Percentiles rank a stretch among this genome's conserved stretches.
Evolutionary conservation across 768 basidiomycete species (phyloP).

Genomic region (Phallus indusiatus): DNA sequence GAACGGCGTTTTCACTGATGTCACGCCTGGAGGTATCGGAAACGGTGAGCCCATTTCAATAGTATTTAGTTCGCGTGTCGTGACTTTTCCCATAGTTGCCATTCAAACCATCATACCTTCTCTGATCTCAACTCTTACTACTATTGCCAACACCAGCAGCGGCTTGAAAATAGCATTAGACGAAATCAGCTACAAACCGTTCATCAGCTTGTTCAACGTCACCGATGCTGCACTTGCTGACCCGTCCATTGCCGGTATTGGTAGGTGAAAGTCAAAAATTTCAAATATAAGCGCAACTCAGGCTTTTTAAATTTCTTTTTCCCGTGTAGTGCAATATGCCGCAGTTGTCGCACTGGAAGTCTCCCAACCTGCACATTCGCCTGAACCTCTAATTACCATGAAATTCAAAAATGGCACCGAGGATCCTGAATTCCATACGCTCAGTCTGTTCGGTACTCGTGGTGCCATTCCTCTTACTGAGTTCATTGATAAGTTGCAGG

Average conservation of each 20-base stretch:
- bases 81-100: conserved; percentile 45
- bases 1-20: conserved; percentile 59
- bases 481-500: conserved; percentile 78
- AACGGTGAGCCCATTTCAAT: conserved; percentile 50
- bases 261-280: conserved; percentile 43
- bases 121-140: conserved; percentile 61
- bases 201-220: conserved; percentile 81
- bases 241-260: conserved; percentile 29
- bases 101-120: conserved; percentile 71
- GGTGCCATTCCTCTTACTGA: conserved; percentile 71
- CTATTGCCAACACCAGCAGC: conserved; percentile 70
- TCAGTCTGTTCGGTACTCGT: conserved; percentile 67
- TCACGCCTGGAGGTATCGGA: conserved; percentile 54
- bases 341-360: conserved; percentile 74
- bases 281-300: conserved; percentile 56
- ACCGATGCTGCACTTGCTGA: conserved; percentile 21
- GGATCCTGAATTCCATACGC: conserved; percentile 43
- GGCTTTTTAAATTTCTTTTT: background rate
- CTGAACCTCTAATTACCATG: conserved; percentile 75
- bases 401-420: conserved; percentile 77
- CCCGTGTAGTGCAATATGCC: conserved; percentile 53
- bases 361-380: conserved; percentile 60
- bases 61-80: background rate
- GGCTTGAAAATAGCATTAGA: conserved; percentile 71
- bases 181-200: conserved; percentile 81